These are phyloP conservation scores for Bonnemaisonia californica DNA, from an alignment of 31 red algal genomes.

Conservation along the genomic window DNA sequence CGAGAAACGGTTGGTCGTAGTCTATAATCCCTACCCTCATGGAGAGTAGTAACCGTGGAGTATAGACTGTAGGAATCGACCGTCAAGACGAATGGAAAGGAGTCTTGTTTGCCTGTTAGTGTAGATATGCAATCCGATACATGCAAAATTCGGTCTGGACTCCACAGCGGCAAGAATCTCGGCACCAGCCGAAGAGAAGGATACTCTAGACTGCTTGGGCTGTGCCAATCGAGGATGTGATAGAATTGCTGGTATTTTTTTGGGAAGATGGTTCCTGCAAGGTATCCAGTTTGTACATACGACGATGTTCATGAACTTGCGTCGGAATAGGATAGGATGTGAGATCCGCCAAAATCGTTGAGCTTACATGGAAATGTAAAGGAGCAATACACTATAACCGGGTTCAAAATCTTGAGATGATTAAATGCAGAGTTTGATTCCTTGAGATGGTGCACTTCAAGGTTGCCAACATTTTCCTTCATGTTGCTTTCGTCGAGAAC, in stretches of 20 bases:
- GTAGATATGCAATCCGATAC: background rate
- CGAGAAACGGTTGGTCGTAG: too few relatives aligned
- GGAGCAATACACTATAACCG: background rate
- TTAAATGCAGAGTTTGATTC: background rate
- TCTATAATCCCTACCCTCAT: too few relatives aligned
- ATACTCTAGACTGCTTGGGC: constrained; percentile 16
- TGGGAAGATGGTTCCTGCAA: too few relatives aligned
- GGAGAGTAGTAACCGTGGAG: too few relatives aligned
- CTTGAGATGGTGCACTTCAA: background rate
- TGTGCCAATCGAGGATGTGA: too few relatives aligned
- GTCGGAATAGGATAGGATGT: background rate
- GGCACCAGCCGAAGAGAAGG: constrained; percentile 9
- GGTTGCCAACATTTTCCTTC: background rate
- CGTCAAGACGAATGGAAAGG: too few relatives aligned
- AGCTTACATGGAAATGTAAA: constrained; percentile 4
- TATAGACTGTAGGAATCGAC: too few relatives aligned
- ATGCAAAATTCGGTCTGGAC: too few relatives aligned
- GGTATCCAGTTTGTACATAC: constrained; percentile 18
- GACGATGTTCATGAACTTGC: background rate
- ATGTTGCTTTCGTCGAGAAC: background rate
- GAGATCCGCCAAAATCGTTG: background rate
- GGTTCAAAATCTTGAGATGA: background rate
- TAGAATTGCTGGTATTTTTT: background rate
- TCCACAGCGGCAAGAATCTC: constrained; percentile 10
- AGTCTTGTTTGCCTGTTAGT: too few relatives aligned